Base-by-base conservation (phyloP, 106 monocot species). In the Dioscorea alata region DNA sequence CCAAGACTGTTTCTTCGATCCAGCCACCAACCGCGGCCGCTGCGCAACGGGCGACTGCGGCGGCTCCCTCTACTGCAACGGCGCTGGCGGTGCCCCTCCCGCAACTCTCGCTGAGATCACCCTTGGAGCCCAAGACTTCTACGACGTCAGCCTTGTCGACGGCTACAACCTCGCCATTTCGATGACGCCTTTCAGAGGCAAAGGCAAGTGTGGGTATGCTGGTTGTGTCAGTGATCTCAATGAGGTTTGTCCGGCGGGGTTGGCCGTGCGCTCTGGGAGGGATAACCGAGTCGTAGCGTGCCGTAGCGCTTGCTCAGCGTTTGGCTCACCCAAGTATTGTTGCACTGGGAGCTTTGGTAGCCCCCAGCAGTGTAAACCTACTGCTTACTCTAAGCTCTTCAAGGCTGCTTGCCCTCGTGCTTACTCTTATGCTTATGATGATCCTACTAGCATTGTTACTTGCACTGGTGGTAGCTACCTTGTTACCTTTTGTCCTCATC, bases 11-110 rank as follows among this genome's bases (percentile, higher is more conserved):
- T 0, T 58, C 71, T 85, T 90, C 73, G 81, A 89, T 72, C 28
- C 61, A 54, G 78, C 75, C 61, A 57, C 96, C 6, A 78, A 83
- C 57, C 71, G 66, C 23, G 89, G 92, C 65, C 68, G 73, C 63
- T 97, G 96, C 79, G 84, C 82, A 31, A 92, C 96, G 51, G 96
- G 92, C 28, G 96, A 92, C 84, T 92, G 96, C 78, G 96, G 84
- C 56, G 75, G 79, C 33, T 15, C 64, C 50, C 84, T 97, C 67
- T 78, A 85, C 80, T 97, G 96, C 82, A 25, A 59, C 73, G 96
- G 96, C 59, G 68, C 73, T 18, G 86, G 89, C 49, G 96, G 96
- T 13, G 74, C 57, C 14, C 80, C 92, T 0, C 96, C 96, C 14
- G 86, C 92, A 50, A 97, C 96, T 1, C 89, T 97, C 18, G 96